phyloP scores from a whole-genome alignment of 495 filamentous ascomycete genomes.

The Aspergillus leporis region DNA sequence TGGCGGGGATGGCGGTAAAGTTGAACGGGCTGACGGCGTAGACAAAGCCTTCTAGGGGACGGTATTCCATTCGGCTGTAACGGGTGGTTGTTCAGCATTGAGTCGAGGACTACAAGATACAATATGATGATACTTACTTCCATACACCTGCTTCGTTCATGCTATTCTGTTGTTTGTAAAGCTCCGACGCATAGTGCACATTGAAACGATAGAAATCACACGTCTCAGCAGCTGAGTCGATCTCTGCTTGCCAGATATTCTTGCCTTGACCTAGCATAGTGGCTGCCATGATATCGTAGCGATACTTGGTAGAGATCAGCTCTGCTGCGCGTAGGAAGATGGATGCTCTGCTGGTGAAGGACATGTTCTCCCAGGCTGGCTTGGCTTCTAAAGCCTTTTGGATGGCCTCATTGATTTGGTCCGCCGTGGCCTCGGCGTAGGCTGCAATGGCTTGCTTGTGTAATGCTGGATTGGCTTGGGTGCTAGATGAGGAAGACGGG shows the following conservation, averaged over 20 bases:
- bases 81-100: background rate
- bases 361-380: constrained; percentile 74
- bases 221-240: constrained; percentile 88
- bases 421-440: constrained; percentile 68
- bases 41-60: constrained; percentile 83
- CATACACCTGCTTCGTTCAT: constrained; percentile 65
- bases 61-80: constrained; percentile 75
- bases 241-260: constrained; percentile 97
- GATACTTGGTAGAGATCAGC: constrained; percentile 82
- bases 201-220: constrained; percentile 87
- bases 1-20: constrained; percentile 30
- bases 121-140: constrained; percentile 51
- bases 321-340: constrained; percentile 97
- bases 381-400: constrained; percentile 80
- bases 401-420: constrained; percentile 73
- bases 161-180: constrained; percentile 66
- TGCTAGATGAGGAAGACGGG: background rate
- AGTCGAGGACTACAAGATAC: background rate
- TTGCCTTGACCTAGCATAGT: constrained; percentile 97
- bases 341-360: constrained; percentile 85
- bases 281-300: constrained; percentile 88
- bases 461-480: background rate
- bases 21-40: constrained; percentile 78
- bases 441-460: background rate
- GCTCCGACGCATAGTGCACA: constrained; percentile 72